phyloP scores from a whole-genome alignment of 148 eudicot genomes.

The Rhododendron mucronatum region DNA sequence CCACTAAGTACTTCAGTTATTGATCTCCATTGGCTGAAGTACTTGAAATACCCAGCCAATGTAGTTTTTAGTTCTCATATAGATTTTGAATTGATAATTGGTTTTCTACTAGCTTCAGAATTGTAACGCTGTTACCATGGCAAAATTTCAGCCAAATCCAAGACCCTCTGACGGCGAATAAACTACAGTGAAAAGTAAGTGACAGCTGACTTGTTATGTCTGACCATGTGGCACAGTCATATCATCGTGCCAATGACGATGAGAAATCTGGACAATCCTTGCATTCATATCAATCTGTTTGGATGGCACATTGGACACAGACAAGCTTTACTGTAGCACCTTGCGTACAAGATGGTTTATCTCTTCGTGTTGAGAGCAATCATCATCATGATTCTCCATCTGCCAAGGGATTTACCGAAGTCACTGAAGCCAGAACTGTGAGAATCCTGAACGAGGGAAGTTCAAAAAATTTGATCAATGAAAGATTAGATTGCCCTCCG shows the following conservation, averaged over 20 bases:
- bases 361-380: conserved; percentile 13
- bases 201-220: conserved; percentile 24
- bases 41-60: not conserved
- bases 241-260: conserved; percentile 29
- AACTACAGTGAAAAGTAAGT: not conserved
- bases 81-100: not conserved
- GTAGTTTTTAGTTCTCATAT: not conserved
- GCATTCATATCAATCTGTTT: conserved; percentile 36
- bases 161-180: not conserved
- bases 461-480: conserved; percentile 17
- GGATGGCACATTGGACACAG: conserved; percentile 59
- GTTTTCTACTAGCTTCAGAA: not conserved
- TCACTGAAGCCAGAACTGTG: conserved; percentile 24
- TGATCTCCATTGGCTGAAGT: not conserved
- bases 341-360: conserved; percentile 14
- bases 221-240: conserved; percentile 20
- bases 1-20: not conserved
- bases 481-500: conserved; percentile 13
- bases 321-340: conserved; percentile 23
- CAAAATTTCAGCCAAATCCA: not conserved
- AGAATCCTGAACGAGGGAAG: conserved; percentile 22
- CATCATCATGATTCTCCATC: conserved; percentile 11
- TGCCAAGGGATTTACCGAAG: conserved; percentile 21
- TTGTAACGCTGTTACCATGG: not conserved
- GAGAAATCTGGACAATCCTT: conserved; percentile 24